phyloP scores from a whole-genome alignment of 2,329 filamentous ascomycete genomes.

The Botrytis byssoidea region DNA sequence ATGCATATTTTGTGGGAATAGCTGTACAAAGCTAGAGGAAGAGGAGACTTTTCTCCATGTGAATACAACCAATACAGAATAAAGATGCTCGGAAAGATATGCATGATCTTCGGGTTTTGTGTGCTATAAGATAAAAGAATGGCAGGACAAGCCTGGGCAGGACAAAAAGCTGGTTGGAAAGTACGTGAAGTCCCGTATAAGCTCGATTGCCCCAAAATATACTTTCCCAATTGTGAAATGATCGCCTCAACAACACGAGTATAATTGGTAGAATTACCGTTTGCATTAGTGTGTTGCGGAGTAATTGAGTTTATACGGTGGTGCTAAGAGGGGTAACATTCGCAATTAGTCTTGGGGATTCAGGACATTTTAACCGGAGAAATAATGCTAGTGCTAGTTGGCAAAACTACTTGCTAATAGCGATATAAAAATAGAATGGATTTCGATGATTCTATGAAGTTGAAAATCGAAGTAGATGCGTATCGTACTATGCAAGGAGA shows the following conservation, averaged over 20 bases:
- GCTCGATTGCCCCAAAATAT: neutral
- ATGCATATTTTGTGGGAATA: neutral
- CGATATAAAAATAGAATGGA: neutral
- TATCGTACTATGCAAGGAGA: neutral
- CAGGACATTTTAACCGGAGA: neutral
- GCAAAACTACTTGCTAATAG: constrained; percentile 3
- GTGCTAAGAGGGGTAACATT: neutral
- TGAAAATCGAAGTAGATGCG: neutral
- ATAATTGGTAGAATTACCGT: neutral
- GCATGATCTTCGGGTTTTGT: neutral
- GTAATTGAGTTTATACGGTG: neutral
- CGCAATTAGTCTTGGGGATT: neutral
- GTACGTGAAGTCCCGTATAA: neutral
- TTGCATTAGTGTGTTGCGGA: neutral
- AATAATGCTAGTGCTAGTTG: neutral
- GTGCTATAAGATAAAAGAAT: neutral
- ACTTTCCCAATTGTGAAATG: neutral
- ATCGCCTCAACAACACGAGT: neutral
- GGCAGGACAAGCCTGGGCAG: neutral
- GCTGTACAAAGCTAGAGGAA: neutral
- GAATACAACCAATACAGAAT: neutral
- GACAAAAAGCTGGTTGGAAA: neutral
- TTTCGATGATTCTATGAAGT: neutral
- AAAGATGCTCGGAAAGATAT: neutral
- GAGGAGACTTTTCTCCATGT: neutral